Base-by-base conservation (phyloP, 805 yeast genomes). In the Tetrapisispora nanseiensis region DNA sequence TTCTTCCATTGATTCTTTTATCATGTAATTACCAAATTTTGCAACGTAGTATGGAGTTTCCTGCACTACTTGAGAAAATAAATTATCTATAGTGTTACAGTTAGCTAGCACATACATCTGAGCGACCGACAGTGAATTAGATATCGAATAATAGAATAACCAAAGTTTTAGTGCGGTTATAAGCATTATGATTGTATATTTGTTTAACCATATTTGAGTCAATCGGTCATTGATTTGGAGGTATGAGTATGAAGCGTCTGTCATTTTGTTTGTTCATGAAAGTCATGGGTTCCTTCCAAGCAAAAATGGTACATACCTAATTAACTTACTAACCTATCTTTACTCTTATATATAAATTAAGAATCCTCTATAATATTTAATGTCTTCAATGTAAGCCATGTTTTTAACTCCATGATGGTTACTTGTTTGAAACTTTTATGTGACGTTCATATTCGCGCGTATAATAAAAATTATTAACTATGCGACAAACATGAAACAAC, bases 131-230 rank as follows among this genome's bases (percentile, higher is more conserved):
- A 84, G 50, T 0, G 76, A 67, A 9, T 65, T 45, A 12, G 55
- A 39, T 1, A 86, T 51, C 0, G 82, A 66, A 4, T 48, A 55
- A 16, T 70, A 64, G 51, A 87, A 83, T 1, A 87, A 55, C 3
- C 68, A 50, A 2, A 89, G 51, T 52, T 86, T 86, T 3, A 84
- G 47, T 1, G 78, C 63, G 9, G 82, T 66, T 2, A 90, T 57
- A 0, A 75, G 49, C 12, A 80, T 44, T 1, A 76, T 53, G 1
- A 87, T 45, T 0, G 94, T 72, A 53, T 74, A 76, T 44, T 76
- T 72, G 54, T 86, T 83, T 18, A 84, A 54, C 76, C 83, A 77
- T 8, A 74, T 59, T 52, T 84, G 92, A 3, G 84, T 70, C 6
- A 82, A 49, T 37, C 74, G 56, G 45, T 81, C 87, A 16, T 59